Evolutionary conservation across 257 asterid genomes (phyloP).

Genomic region (Solanum virginianum): DNA sequence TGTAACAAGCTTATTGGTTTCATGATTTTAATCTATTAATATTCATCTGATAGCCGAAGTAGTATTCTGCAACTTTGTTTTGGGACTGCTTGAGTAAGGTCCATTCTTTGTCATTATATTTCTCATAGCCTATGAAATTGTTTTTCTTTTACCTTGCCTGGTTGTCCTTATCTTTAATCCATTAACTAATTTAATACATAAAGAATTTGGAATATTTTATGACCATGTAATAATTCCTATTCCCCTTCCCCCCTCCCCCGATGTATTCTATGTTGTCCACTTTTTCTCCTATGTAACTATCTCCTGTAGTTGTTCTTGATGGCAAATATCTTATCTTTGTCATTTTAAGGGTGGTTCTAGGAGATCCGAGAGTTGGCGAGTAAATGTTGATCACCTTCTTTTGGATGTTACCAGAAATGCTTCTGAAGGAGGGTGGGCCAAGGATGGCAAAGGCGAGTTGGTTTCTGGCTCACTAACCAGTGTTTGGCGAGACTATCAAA

Average conservation of each 20-base stretch:
- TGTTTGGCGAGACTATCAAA: conserved; percentile 46
- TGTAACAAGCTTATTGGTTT: not conserved
- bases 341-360: conserved; percentile 55
- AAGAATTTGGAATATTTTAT: not conserved
- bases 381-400: conserved; percentile 54
- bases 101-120: not conserved
- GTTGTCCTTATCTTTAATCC: not conserved
- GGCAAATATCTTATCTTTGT: not conserved
- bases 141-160: not conserved
- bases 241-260: not conserved
- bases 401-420: conserved; percentile 56
- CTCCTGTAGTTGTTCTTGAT: not conserved
- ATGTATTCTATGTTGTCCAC: not conserved
- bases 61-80: not conserved
- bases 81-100: not conserved
- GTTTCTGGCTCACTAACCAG: conserved; percentile 23
- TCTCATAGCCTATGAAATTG: not conserved
- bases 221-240: not conserved
- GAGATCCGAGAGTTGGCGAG: conserved; percentile 66
- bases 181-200: not conserved
- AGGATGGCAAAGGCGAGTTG: conserved; percentile 20
- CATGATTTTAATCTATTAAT: not conserved
- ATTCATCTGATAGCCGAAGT: not conserved
- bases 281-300: not conserved
- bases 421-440: conserved; percentile 46